A percentile compares a stretch with the other conserved stretches of the same genome.
Evolutionary conservation across 75 land plant genomes (phyloP).

Genomic region (Ceratopteris richardii): DNA sequence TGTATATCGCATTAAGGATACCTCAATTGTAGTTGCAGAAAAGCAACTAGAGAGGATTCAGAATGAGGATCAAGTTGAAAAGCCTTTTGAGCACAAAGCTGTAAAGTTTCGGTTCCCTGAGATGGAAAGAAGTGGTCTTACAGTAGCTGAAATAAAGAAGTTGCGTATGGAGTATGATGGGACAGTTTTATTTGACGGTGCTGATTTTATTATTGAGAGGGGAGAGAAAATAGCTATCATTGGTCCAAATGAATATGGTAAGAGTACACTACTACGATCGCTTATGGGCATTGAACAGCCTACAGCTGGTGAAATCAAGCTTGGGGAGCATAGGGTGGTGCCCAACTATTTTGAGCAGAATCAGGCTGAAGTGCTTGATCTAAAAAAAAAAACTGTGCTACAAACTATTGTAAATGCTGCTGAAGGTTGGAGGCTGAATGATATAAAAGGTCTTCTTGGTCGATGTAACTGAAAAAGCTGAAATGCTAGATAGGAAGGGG

Average conservation of each 20-base stretch:
- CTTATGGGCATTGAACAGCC: conserved; percentile 78
- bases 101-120: conserved; percentile 89
- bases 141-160: conserved; percentile 52
- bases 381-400: conserved; percentile 82
- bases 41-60: conserved; percentile 92
- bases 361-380: conserved; percentile 96
- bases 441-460: conserved; percentile 90
- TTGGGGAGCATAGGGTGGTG: conserved; percentile 85
- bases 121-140: conserved; percentile 80
- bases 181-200: conserved; percentile 61
- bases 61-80: conserved; percentile 70
- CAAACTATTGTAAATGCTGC: conserved; percentile 88
- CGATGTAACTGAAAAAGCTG: conserved; percentile 95
- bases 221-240: conserved; percentile 93
- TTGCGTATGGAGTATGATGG: conserved; percentile 52
- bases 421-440: conserved; percentile 88
- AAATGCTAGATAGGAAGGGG: too few relatives aligned
- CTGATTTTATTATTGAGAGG: conserved; percentile 66
- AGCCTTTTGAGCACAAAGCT: conserved; percentile 83
- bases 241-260: conserved; percentile 98
- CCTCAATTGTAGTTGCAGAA: too few relatives aligned
- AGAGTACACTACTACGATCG: conserved; percentile 75
- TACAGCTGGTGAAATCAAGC: conserved; percentile 50
- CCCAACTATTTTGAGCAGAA: conserved; percentile 97
- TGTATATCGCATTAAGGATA: too few relatives aligned